A percentile compares a stretch with the other conserved stretches of the same genome.
phyloP scores from a whole-genome alignment of 108 stramenopile species.

The Schizochytrium sp. region DNA sequence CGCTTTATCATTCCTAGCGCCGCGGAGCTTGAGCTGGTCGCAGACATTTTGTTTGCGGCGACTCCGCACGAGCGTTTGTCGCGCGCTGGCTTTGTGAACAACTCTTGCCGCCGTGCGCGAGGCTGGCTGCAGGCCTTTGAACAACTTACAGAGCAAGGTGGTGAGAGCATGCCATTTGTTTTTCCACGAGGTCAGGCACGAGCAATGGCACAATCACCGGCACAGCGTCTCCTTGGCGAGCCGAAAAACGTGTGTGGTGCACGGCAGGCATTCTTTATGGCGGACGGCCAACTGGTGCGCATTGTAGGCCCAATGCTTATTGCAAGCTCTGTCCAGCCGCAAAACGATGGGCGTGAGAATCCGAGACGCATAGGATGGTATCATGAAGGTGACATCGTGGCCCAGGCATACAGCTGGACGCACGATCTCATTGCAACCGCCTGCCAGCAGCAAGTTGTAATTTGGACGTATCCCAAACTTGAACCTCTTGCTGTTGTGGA shows the following conservation, averaged over 20 bases:
- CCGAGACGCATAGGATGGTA: not conserved
- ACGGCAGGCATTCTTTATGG: not conserved
- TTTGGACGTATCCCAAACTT: not conserved
- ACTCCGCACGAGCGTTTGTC: not conserved
- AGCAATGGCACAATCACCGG: not conserved
- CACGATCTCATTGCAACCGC: not conserved
- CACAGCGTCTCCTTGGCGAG: not conserved
- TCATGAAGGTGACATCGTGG: not conserved
- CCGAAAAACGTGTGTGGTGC: not conserved
- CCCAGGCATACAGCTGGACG: not conserved
- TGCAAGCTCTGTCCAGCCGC: not conserved
- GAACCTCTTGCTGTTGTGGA: not conserved
- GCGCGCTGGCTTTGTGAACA: not conserved
- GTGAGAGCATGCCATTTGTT: not conserved
- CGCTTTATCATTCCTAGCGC: not conserved
- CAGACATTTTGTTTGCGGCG: not conserved
- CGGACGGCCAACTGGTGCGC: not conserved
- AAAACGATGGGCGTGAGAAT: not conserved
- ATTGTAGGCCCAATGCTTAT: not conserved
- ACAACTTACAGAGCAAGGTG: not conserved
- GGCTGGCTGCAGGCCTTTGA: not conserved
- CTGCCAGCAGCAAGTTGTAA: not conserved
- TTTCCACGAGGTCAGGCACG: not conserved
- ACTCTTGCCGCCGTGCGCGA: not conserved
- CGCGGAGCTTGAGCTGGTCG: not conserved